Conservation (phyloP, 352 stramenopile species). For the Thraustotheca clavata region DNA sequence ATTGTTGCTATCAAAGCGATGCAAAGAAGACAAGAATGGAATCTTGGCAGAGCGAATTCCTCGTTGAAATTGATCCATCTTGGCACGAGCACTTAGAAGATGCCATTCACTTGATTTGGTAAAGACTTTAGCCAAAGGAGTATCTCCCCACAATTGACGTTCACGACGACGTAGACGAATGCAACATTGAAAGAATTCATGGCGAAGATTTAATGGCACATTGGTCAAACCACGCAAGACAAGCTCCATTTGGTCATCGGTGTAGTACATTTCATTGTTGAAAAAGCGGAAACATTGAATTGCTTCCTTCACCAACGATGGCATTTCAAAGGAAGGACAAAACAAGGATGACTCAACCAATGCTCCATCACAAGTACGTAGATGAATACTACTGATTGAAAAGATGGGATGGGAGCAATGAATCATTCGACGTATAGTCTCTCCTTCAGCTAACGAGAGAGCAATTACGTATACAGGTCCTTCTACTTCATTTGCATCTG, state of each 20-base stretch:
- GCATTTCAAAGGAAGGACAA: constrained; percentile 26
- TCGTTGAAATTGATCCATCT: constrained; percentile 80
- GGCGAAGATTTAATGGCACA: constrained; percentile 55
- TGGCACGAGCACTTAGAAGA: constrained; percentile 62
- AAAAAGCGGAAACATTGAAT: constrained; percentile 95
- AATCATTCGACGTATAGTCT: constrained; percentile 95
- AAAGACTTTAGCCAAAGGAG: constrained; percentile 96
- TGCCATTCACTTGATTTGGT: constrained; percentile 97
- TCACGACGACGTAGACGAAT: constrained; percentile 91
- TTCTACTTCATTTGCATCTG: not conserved
- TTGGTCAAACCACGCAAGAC: constrained; percentile 67
- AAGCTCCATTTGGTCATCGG: constrained; percentile 87
- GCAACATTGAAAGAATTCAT: constrained; percentile 79
- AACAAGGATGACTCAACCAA: constrained; percentile 67
- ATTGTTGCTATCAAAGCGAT: constrained; percentile 63
- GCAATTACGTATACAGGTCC: constrained; percentile 87
- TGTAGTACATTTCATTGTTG: constrained; percentile 98
- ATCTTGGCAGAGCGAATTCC: constrained; percentile 42
- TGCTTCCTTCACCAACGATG: constrained; percentile 26
- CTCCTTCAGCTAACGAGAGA: constrained; percentile 95
- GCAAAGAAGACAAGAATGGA: constrained; percentile 41
- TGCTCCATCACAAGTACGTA: constrained; percentile 74
- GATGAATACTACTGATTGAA: constrained; percentile 48
- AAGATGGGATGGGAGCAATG: constrained; percentile 84
- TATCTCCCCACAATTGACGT: constrained; percentile 91